phyloP scores from a whole-genome alignment of 2,329 filamentous ascomycete species.

The Nigrospora sphaerica region DNA sequence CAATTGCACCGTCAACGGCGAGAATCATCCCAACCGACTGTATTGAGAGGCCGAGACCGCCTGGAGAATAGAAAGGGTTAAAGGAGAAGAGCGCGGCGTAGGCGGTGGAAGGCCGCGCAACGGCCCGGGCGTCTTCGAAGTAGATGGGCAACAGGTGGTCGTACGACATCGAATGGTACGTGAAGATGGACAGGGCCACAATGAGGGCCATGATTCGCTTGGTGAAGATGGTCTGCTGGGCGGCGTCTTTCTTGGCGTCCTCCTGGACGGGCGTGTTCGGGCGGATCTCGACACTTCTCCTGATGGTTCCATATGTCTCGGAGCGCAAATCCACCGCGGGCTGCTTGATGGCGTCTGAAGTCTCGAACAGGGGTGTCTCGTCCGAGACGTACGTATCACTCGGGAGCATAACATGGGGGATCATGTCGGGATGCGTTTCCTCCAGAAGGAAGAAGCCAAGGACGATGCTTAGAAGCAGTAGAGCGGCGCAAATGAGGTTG shows the following conservation, averaged over 20 bases:
- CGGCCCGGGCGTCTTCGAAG: constrained; percentile 66
- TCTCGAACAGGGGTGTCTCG: constrained; percentile 69
- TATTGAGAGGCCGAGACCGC: constrained; percentile 56
- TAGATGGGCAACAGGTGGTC: constrained; percentile 91
- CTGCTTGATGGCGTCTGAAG: constrained; percentile 66
- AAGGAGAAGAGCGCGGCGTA: constrained; percentile 17
- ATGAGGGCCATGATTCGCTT: constrained; percentile 68
- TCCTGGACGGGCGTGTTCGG: constrained; percentile 20
- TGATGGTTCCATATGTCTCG: constrained; percentile 75
- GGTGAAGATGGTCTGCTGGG: constrained; percentile 38
- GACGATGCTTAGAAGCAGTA: constrained; percentile 73
- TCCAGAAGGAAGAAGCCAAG: constrained; percentile 75
- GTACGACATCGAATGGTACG: constrained; percentile 92
- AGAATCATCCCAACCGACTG: constrained; percentile 56
- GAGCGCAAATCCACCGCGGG: constrained; percentile 65
- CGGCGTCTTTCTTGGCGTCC: constrained; percentile 24
- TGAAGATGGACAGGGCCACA: constrained; percentile 80
- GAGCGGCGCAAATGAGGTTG: constrained; percentile 72
- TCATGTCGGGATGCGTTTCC: constrained; percentile 84
- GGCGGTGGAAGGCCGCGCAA: constrained; percentile 27
- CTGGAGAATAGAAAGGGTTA: constrained; percentile 48
- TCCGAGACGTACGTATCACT: constrained; percentile 48
- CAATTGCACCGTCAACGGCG: constrained; percentile 51
- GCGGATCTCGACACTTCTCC: constrained; percentile 40
- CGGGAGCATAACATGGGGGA: constrained; percentile 41